Conservation (phyloP, 306 rosid genomes). For the Fagus crenata region DNA sequence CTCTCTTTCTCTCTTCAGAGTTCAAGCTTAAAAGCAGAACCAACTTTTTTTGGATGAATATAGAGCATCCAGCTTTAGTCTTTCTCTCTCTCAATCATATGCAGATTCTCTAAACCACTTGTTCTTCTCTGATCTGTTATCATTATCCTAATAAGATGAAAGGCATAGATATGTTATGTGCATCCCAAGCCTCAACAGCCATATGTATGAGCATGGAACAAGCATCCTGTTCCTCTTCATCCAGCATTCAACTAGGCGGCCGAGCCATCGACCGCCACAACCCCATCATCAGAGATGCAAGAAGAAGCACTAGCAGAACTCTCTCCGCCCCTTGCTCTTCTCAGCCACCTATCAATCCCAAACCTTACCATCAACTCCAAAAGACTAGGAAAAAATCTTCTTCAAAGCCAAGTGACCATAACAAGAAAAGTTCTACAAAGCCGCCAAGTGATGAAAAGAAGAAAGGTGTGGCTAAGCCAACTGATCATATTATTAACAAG, state of each 20-base stretch:
- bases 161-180: constrained; percentile 67
- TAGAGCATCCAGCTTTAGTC: not conserved
- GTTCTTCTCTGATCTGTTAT: constrained; percentile 5
- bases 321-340: constrained; percentile 42
- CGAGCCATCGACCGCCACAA: constrained; percentile 87
- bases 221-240: constrained; percentile 57
- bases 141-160: constrained; percentile 54
- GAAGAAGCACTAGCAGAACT: constrained; percentile 37
- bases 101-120: constrained; percentile 47
- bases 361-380: constrained; percentile 37
- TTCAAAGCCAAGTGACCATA: constrained; percentile 32
- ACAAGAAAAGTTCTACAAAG: constrained; percentile 21
- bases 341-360: constrained; percentile 46
- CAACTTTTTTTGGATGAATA: not conserved
- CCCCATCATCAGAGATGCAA: constrained; percentile 74
- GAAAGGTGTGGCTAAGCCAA: constrained; percentile 30
- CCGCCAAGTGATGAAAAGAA: not conserved
- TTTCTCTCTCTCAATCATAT: constrained; percentile 24
- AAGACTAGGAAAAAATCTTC: constrained; percentile 41
- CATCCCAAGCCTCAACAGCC: constrained; percentile 84
- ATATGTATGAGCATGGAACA: constrained; percentile 78
- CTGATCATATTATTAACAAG: constrained; percentile 14
- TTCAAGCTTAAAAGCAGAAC: constrained; percentile 38
- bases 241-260: constrained; percentile 74
- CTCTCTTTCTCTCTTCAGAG: constrained; percentile 2